A percentile compares a stretch with the other conserved stretches of the same genome.
Evolutionary conservation across 179 eudicot species (phyloP).

Genomic region (Actinidia arguta): DNA sequence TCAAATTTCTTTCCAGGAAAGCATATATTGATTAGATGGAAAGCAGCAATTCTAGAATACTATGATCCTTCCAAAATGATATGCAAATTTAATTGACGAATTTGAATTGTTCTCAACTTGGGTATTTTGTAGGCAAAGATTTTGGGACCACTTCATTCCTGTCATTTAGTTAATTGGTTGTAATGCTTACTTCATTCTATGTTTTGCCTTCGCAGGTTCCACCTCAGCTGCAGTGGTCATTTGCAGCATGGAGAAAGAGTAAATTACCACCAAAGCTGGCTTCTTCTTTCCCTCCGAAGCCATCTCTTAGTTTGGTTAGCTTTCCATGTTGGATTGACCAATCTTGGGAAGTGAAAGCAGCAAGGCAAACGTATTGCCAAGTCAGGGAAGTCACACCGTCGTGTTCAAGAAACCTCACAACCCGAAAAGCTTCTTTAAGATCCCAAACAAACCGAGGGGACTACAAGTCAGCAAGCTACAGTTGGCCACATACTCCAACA

Average conservation of each 20-base stretch:
- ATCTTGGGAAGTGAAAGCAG: conserved; percentile 27
- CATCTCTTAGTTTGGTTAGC: conserved; percentile 20
- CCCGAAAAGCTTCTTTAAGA: conserved; percentile 3
- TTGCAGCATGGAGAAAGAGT: conserved; percentile 50
- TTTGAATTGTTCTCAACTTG: background rate
- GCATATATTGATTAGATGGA: background rate
- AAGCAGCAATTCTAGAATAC: background rate
- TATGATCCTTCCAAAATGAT: background rate
- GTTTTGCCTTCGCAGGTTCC: conserved; percentile 54
- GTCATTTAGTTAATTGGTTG: background rate
- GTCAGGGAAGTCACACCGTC: background rate
- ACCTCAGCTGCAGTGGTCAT: conserved; percentile 50
- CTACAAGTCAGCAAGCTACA: conserved; percentile 2
- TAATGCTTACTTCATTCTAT: background rate
- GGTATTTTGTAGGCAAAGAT: background rate
- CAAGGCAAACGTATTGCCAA: conserved; percentile 14
- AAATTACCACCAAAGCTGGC: conserved; percentile 18
- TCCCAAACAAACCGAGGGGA: conserved; percentile 1
- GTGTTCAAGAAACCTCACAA: conserved; percentile 11
- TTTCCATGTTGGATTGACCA: conserved; percentile 17
- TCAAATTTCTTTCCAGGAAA: no score
- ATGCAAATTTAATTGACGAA: background rate
- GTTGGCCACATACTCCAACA: background rate
- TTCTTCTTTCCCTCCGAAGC: background rate
- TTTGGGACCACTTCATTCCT: background rate